Percentiles rank a stretch among this genome's conserved stretches.
Evolutionary conservation across 768 basidiomycete species (phyloP).

Genomic region (Tylopilus vinaceipallidus): DNA sequence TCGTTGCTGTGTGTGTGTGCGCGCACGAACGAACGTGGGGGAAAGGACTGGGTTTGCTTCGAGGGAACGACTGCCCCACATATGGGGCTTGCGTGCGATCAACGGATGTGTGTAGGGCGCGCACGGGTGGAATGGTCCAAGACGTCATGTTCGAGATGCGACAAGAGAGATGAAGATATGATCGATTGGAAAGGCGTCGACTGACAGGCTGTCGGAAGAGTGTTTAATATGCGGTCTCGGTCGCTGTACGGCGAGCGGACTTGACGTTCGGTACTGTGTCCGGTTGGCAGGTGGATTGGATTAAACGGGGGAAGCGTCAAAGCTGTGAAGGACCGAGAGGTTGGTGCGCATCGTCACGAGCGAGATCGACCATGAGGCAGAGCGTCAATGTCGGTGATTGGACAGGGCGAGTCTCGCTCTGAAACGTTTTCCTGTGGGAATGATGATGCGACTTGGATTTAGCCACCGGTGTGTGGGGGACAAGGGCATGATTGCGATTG

Average conservation of each 20-base stretch:
- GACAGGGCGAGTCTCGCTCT: not conserved
- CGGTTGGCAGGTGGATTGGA: not conserved
- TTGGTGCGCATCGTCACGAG: not conserved
- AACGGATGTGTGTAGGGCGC: not conserved
- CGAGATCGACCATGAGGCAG: not conserved
- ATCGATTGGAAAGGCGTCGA: not conserved
- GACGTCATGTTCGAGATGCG: slow-evolving; percentile 6
- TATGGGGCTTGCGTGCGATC: slow-evolving; percentile 8
- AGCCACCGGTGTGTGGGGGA: too few species aligned
- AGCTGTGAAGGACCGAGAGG: not conserved
- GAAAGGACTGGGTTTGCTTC: not conserved
- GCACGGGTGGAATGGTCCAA: not conserved
- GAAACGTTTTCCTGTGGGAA: not conserved
- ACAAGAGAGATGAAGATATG: not conserved
- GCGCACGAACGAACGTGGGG: slow-evolving; percentile 5
- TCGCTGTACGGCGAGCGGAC: too few species aligned
- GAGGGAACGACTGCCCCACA: not conserved
- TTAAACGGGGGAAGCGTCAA: too few species aligned
- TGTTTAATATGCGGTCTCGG: not conserved
- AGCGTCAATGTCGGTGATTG: not conserved
- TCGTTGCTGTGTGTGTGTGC: slow-evolving; percentile 1
- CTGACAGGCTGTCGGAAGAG: not conserved
- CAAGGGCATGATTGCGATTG: too few species aligned
- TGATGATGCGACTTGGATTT: too few species aligned
- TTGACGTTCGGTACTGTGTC: too few species aligned